These are phyloP conservation scores for Mycena belliarum DNA, from an alignment of 768 basidiomycete genomes.

Conservation along the genomic window DNA sequence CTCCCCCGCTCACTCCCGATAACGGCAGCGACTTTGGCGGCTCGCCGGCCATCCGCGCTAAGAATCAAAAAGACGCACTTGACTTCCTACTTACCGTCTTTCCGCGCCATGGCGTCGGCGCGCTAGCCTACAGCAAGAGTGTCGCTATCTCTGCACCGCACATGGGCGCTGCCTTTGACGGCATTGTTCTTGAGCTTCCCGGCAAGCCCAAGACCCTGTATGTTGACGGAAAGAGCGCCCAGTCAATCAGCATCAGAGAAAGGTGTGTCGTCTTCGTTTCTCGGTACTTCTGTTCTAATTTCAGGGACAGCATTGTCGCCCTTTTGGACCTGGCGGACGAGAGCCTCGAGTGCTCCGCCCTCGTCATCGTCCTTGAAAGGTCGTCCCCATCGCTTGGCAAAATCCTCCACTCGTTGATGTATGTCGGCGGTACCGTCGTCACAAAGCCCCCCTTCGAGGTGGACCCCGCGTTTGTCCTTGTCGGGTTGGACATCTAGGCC, in stretches of 20 bases:
- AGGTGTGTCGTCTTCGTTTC: constrained; percentile 50
- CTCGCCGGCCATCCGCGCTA: constrained; percentile 38
- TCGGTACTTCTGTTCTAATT: constrained; percentile 5
- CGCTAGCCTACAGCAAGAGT: constrained; percentile 72
- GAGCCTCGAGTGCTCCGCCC: constrained; percentile 70
- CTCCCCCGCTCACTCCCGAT: constrained; percentile 83
- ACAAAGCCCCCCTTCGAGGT: constrained; percentile 78
- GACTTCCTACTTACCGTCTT: constrained; percentile 81
- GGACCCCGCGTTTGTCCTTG: constrained; percentile 76
- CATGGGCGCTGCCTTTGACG: constrained; percentile 71
- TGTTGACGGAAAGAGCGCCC: constrained; percentile 82
- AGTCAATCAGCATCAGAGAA: constrained; percentile 78
- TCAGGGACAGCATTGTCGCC: constrained; percentile 69
- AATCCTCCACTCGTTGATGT: constrained; percentile 88
- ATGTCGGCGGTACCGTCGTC: constrained; percentile 85
- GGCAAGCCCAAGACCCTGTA: constrained; percentile 75
- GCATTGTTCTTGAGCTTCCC: constrained; percentile 75
- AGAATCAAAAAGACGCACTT: constrained; percentile 63
- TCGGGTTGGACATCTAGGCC: constrained; percentile 77
- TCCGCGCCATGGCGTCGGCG: constrained; percentile 66
- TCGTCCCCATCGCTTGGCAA: constrained; percentile 69
- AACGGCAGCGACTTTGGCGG: constrained; percentile 46
- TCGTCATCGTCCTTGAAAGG: constrained; percentile 80
- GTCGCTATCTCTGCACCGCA: constrained; percentile 72
- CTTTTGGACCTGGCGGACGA: constrained; percentile 88